Conservation (phyloP, 352 stramenopile genomes). For the Globisporangium irregulare region DNA sequence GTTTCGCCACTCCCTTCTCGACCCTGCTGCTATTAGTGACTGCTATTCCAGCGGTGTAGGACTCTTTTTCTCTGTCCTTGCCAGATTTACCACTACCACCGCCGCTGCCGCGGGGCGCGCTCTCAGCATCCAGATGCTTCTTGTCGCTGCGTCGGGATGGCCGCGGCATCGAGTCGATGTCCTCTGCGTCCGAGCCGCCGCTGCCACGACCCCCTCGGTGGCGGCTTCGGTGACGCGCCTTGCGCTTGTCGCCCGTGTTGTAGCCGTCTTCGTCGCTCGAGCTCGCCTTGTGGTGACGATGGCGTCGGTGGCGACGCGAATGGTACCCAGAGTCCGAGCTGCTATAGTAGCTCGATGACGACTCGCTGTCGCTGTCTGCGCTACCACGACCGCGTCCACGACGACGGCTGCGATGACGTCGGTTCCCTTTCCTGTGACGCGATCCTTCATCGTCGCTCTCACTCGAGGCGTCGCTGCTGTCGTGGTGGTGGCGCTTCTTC, state of each 20-base stretch:
- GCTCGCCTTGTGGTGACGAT: conserved; percentile 32
- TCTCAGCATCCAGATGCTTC: conserved; percentile 11
- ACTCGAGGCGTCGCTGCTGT: conserved; percentile 41
- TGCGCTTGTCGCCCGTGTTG: conserved; percentile 45
- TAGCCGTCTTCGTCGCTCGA: conserved; percentile 60
- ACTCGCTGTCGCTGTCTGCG: conserved; percentile 43
- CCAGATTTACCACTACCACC: background rate
- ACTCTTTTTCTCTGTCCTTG: background rate
- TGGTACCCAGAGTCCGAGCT: conserved; percentile 44
- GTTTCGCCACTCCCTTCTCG: conserved; percentile 35
- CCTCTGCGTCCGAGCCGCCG: conserved; percentile 24
- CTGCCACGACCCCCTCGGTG: conserved; percentile 31
- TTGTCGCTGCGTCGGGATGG: conserved; percentile 25
- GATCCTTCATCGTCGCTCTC: conserved; percentile 30
- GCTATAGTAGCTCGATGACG: conserved; percentile 39
- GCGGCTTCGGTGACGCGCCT: conserved; percentile 20
- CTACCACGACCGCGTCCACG: conserved; percentile 14
- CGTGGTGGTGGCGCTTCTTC: conserved; percentile 42
- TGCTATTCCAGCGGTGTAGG: background rate
- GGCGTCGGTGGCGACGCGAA: conserved; percentile 36
- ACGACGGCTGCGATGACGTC: conserved; percentile 22
- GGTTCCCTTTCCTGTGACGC: conserved; percentile 24
- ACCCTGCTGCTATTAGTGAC: conserved; percentile 1
- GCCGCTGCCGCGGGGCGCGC: background rate
- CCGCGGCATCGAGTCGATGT: conserved; percentile 21